Conservation (phyloP, 192 early-diverging fungal genomes). For the Backusella mclennaniae region DNA sequence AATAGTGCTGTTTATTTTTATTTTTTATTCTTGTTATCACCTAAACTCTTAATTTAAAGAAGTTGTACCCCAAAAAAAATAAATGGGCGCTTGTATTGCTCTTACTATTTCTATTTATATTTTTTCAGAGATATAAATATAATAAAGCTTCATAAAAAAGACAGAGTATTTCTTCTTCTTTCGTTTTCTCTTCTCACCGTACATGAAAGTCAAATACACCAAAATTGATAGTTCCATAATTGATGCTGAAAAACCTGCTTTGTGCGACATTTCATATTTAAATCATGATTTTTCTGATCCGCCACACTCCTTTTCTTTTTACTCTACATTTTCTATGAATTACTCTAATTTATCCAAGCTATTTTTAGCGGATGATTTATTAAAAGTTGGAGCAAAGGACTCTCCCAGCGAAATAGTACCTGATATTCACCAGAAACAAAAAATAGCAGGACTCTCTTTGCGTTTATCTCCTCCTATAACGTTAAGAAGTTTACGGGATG, state of each 20-base stretch:
- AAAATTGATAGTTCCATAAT: slow-evolving; percentile 9
- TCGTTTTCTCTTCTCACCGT: not conserved
- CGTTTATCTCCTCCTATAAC: slow-evolving; percentile 19
- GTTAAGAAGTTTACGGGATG: slow-evolving; percentile 15
- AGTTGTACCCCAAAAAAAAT: not conserved
- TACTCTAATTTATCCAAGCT: not conserved
- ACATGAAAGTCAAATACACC: not conserved
- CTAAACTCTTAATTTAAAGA: not conserved
- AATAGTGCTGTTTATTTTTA: not conserved
- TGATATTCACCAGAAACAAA: slow-evolving; percentile 10
- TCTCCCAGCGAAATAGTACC: not conserved
- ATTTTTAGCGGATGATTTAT: not conserved
- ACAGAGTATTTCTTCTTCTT: not conserved
- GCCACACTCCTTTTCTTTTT: not conserved
- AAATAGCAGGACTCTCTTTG: slow-evolving; percentile 16
- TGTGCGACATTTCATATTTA: slow-evolving; percentile 6
- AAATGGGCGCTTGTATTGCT: not conserved
- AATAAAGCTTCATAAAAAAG: not conserved
- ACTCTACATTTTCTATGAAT: not conserved
- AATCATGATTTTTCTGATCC: not conserved
- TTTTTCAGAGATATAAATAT: not conserved
- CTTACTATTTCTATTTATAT: not conserved
- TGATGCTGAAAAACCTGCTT: slow-evolving; percentile 1
- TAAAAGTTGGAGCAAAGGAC: slow-evolving; percentile 1
- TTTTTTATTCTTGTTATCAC: not conserved